Percentiles rank a stretch among this genome's conserved stretches.
Conservation (phyloP, 805 yeast species). For the Tetrapisispora fleetii region DNA sequence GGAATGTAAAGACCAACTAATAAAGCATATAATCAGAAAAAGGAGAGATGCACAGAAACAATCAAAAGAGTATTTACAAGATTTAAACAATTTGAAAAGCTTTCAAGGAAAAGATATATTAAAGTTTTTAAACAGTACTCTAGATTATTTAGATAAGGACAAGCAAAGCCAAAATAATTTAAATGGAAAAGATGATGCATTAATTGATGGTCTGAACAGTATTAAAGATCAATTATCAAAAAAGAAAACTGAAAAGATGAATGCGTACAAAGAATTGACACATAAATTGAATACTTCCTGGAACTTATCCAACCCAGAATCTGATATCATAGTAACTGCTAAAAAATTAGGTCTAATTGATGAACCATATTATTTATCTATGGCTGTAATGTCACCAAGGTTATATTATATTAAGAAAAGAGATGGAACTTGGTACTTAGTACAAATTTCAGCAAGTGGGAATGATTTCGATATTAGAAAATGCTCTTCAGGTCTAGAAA, state of each 20-base stretch:
- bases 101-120: slow-evolving; percentile 26
- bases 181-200: background rate
- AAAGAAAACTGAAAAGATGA: slow-evolving; percentile 13
- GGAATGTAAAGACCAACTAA: slow-evolving; percentile 18
- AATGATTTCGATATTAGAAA: slow-evolving; percentile 14
- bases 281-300: slow-evolving; percentile 20
- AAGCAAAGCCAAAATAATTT: slow-evolving; percentile 2
- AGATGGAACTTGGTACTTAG: slow-evolving; percentile 16
- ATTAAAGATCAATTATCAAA: slow-evolving; percentile 10
- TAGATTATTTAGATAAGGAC: slow-evolving; percentile 18
- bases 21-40: slow-evolving; percentile 17
- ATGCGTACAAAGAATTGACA: slow-evolving; percentile 21
- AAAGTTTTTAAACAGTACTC: slow-evolving; percentile 21
- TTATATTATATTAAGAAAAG: slow-evolving; percentile 18
- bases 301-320: slow-evolving; percentile 24
- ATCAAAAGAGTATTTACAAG: slow-evolving; percentile 12
- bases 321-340: slow-evolving; percentile 17
- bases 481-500: slow-evolving; percentile 9
- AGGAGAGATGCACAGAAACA: slow-evolving; percentile 14
- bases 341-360: slow-evolving; percentile 19
- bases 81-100: slow-evolving; percentile 20
- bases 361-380: slow-evolving; percentile 17
- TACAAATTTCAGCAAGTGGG: slow-evolving; percentile 9
- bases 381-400: slow-evolving; percentile 24
- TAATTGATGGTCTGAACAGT: slow-evolving; percentile 6